Conservation (phyloP, 1,284 basidiomycete species). For the Blastosporella zonata region DNA sequence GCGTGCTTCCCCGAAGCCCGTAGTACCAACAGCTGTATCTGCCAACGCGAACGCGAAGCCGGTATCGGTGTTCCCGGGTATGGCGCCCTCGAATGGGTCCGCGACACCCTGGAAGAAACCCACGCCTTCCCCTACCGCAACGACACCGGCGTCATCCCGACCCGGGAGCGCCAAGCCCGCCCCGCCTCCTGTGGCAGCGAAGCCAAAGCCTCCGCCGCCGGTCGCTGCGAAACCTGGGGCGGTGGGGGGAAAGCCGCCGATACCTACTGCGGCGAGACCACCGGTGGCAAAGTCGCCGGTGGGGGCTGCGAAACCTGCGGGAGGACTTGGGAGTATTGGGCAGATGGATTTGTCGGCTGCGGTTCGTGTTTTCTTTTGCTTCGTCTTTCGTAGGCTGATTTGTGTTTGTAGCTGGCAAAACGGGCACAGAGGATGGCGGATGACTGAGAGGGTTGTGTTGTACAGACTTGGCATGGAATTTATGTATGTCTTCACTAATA, state of each 20-base stretch:
- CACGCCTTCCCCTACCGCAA: slow-evolving; percentile 37
- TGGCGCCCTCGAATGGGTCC: slow-evolving; percentile 62
- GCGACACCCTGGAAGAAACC: slow-evolving; percentile 73
- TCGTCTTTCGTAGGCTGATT: neutral
- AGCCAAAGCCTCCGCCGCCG: slow-evolving; percentile 53
- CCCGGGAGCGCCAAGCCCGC: slow-evolving; percentile 39
- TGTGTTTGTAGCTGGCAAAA: slow-evolving; percentile 53
- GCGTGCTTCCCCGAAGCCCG: slow-evolving; percentile 25
- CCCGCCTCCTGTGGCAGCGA: slow-evolving; percentile 43
- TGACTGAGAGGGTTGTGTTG: slow-evolving; percentile 32
- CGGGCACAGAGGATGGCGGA: slow-evolving; percentile 64
- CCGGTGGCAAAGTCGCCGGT: slow-evolving; percentile 43
- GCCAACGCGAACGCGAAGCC: slow-evolving; percentile 64
- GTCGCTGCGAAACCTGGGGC: slow-evolving; percentile 51
- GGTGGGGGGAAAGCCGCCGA: slow-evolving; percentile 52
- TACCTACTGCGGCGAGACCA: slow-evolving; percentile 58
- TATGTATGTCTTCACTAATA: no score
- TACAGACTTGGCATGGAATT: neutral
- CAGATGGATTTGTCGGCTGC: slow-evolving; percentile 83
- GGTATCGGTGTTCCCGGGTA: slow-evolving; percentile 71
- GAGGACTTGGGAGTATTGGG: slow-evolving; percentile 35
- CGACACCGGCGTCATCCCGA: slow-evolving; percentile 51
- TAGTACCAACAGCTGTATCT: slow-evolving; percentile 32
- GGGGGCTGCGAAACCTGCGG: slow-evolving; percentile 30
- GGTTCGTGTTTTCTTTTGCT: slow-evolving; percentile 40